Conservation (phyloP, 2,329 filamentous ascomycete genomes). For the Penicillium corylophilum region DNA sequence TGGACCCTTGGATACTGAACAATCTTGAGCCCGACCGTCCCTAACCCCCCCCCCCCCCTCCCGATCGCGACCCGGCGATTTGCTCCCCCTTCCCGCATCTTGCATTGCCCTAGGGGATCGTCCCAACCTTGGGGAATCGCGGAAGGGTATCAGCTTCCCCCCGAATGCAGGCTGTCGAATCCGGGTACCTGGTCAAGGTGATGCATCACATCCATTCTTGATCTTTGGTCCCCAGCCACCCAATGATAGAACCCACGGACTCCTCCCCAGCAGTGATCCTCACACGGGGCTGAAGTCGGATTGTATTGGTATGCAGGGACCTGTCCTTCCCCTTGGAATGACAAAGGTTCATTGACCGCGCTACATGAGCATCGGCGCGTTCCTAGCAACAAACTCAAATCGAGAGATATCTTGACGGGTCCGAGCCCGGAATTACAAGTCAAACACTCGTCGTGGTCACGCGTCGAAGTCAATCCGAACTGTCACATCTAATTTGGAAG, state of each 20-base stretch:
- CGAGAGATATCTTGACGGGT: constrained; percentile 4
- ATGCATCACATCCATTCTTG: constrained; percentile 22
- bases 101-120: constrained; percentile 16
- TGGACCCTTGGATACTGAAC: not conserved
- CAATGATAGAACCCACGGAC: constrained; percentile 1
- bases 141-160: constrained; percentile 15
- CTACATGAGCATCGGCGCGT: constrained; percentile 3
- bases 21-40: not conserved
- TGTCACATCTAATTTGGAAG: constrained; percentile 21
- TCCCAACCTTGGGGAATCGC: constrained; percentile 13
- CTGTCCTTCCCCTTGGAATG: constrained; percentile 8
- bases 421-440: constrained; percentile 12
- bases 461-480: not conserved
- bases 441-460: constrained; percentile 3
- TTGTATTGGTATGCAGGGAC: constrained; percentile 24
- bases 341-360: not conserved
- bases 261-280: constrained; percentile 3
- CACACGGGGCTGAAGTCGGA: not conserved
- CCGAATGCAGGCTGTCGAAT: constrained; percentile 22
- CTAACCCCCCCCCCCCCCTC: too few relatives aligned
- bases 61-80: constrained; percentile 12
- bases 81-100: constrained; percentile 7
- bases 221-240: not conserved
- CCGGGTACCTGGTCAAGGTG: constrained; percentile 10
- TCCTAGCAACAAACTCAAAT: constrained; percentile 5